Evolutionary conservation across 139 green algal genomes (phyloP).

Genomic region (Chlorella sorokiniana): DNA sequence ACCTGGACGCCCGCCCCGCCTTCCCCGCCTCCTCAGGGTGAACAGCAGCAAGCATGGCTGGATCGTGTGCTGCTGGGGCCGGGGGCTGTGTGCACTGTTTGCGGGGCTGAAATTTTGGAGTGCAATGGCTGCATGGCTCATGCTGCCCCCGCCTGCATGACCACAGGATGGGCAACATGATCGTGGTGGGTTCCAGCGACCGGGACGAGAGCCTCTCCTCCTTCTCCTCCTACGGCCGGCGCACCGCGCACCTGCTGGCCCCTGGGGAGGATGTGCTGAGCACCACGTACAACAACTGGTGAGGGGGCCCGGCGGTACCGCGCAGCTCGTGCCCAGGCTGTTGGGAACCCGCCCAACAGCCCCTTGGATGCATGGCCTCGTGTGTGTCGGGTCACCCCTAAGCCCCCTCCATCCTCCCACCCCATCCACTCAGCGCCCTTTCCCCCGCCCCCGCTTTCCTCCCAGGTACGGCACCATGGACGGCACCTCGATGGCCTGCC

Average conservation of each 20-base stretch:
- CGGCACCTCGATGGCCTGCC: conserved; percentile 25
- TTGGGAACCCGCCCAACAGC: no score
- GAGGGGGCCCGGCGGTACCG: background rate
- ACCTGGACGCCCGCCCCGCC: conserved; percentile 37
- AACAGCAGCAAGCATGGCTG: no score
- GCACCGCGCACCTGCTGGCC: conserved; percentile 9
- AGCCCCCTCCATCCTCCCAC: background rate
- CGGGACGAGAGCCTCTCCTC: conserved; percentile 9
- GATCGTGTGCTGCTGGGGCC: no score
- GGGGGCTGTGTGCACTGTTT: no score
- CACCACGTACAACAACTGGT: conserved; percentile 22
- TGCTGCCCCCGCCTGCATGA: background rate
- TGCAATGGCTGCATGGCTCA: background rate
- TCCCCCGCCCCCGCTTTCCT: background rate
- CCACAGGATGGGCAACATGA: conserved; percentile 27
- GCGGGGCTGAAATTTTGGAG: no score
- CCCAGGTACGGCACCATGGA: conserved; percentile 24
- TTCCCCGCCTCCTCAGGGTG: conserved; percentile 38
- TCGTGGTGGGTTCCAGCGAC: conserved; percentile 39
- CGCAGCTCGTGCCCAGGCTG: background rate
- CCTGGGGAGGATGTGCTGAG: conserved; percentile 12
- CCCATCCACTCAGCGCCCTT: background rate
- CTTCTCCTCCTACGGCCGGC: conserved; percentile 33
- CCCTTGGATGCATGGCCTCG: no score
- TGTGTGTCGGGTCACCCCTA: no score